Conservation (phyloP, 2,329 filamentous ascomycete genomes). For the Phialophora tarda region DNA sequence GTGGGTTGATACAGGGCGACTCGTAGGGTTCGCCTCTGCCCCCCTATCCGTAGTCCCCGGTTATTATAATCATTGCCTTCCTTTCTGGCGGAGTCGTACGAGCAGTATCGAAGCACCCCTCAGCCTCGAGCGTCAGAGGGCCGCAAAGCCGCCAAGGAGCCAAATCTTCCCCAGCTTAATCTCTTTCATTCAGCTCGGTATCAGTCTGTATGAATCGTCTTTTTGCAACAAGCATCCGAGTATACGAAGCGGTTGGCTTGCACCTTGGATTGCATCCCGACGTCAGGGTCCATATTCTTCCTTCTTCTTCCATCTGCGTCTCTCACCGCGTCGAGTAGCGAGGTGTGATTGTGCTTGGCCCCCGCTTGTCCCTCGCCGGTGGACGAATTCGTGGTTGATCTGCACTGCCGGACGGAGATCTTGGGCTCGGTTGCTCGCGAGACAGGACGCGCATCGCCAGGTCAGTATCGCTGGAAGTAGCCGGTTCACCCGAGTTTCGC, state of each 20-base stretch:
- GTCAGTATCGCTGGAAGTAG: constrained; percentile 20
- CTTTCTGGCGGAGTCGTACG: not conserved
- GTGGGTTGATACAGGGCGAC: not conserved
- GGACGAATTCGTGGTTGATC: constrained; percentile 28
- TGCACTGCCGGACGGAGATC: constrained; percentile 27
- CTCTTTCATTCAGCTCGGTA: constrained; percentile 1
- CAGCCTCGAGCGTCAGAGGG: constrained; percentile 7
- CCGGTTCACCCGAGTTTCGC: constrained; percentile 29
- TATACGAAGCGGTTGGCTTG: constrained; percentile 15
- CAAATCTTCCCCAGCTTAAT: constrained; percentile 3
- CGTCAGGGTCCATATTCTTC: constrained; percentile 17
- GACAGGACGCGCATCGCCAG: constrained; percentile 17
- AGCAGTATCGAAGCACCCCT: not conserved
- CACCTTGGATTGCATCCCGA: constrained; percentile 3
- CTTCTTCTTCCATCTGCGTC: constrained; percentile 20
- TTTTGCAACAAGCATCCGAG: constrained; percentile 8
- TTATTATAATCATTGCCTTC: not conserved
- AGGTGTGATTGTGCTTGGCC: constrained; percentile 22
- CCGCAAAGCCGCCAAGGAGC: constrained; percentile 3
- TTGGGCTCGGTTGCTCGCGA: constrained; percentile 23
- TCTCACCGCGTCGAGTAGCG: constrained; percentile 8
- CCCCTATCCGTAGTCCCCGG: not conserved
- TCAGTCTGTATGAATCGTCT: not conserved
- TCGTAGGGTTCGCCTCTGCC: not conserved
- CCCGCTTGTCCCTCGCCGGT: constrained; percentile 19